Evolutionary conservation across 305 asterid genomes (phyloP).

Genomic region (Plantago coronopus): DNA sequence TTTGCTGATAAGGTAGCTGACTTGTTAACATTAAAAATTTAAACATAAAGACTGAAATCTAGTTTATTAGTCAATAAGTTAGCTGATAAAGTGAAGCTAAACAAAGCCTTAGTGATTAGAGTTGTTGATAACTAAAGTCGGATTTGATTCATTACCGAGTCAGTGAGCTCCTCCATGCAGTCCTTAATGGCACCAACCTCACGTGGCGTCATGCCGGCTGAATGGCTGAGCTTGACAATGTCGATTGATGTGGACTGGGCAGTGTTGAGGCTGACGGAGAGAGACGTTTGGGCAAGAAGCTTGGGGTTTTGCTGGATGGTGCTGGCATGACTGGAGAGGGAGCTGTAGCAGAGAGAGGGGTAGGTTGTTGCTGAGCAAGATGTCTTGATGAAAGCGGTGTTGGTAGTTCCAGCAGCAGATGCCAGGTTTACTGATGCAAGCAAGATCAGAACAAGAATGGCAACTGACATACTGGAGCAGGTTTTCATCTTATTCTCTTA

Average conservation of each 20-base stretch:
- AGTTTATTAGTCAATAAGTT: too few species aligned
- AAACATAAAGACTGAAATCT: too few species aligned
- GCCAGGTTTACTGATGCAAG: not conserved
- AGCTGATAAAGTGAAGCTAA: too few species aligned
- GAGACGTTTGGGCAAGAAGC: conserved; percentile 55
- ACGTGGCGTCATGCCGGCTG: conserved; percentile 35
- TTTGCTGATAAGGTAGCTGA: too few species aligned
- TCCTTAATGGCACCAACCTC: conserved; percentile 58
- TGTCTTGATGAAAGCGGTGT: conserved; percentile 4
- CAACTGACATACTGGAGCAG: not conserved
- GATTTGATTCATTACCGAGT: conserved; percentile 28
- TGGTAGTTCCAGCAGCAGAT: not conserved
- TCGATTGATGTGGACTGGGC: conserved; percentile 36
- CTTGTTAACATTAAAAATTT: too few species aligned
- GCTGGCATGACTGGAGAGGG: conserved; percentile 48
- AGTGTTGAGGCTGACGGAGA: conserved; percentile 41
- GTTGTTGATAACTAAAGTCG: not conserved
- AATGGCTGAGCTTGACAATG: conserved; percentile 34
- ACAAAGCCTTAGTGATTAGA: too few species aligned
- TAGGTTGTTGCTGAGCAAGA: conserved; percentile 5
- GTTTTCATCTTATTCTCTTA: not conserved
- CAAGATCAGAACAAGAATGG: not conserved
- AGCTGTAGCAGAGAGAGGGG: conserved; percentile 44
- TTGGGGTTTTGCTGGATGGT: conserved; percentile 43
- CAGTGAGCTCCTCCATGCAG: conserved; percentile 61